These are phyloP conservation scores for Aspergillus quadricinctus DNA, from an alignment of 2,329 filamentous ascomycete genomes.

Conservation along the genomic window DNA sequence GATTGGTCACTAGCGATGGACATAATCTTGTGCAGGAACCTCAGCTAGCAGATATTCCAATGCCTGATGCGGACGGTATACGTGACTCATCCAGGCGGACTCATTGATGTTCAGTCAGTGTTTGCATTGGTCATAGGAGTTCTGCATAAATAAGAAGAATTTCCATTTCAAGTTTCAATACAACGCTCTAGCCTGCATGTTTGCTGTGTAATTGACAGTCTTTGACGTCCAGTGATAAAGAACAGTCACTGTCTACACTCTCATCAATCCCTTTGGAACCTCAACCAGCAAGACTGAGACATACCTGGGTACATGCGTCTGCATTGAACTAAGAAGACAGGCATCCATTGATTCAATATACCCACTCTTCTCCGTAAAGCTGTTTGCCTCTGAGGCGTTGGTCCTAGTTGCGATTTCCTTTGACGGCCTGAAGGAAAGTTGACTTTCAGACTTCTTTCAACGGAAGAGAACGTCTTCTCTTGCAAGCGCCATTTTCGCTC, in stretches of 20 bases:
- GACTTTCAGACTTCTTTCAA: not conserved
- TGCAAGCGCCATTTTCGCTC: not conserved
- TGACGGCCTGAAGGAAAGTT: not conserved
- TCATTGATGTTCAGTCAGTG: no score
- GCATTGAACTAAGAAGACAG: not conserved
- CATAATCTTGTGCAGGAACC: slow-evolving; percentile 17
- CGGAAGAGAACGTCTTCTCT: not conserved
- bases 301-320: not conserved
- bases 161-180: no score
- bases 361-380: no score
- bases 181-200: not conserved
- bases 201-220: not conserved
- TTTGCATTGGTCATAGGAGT: no score
- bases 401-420: not conserved
- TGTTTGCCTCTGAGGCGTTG: not conserved
- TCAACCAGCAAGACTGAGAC: not conserved
- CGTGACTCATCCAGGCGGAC: no score
- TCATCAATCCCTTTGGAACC: not conserved
- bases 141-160: no score
- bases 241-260: not conserved
- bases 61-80: no score
- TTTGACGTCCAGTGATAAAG: not conserved
- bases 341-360: not conserved
- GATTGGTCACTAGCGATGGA: slow-evolving; percentile 10
- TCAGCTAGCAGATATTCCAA: no score